Evolutionary conservation across 2,329 filamentous ascomycete genomes (phyloP).

Genomic region (Simplicillium aogashimaense): DNA sequence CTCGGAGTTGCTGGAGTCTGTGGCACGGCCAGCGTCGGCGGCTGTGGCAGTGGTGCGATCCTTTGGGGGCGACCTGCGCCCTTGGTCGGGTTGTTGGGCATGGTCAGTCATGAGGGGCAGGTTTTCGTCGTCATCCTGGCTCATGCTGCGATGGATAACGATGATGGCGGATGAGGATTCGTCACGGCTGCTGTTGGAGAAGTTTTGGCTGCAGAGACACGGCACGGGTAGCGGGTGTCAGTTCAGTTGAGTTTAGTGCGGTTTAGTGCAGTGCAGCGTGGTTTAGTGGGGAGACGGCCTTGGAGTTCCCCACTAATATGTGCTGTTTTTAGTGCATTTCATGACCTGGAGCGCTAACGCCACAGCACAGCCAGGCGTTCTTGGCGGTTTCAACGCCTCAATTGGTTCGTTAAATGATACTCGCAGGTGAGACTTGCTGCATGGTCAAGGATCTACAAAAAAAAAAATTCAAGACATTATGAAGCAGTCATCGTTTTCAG

Average conservation of each 20-base stretch:
- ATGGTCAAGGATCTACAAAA: too few species aligned
- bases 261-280: too few species aligned
- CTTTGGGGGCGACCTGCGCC: neutral
- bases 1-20: slow-evolving; percentile 10
- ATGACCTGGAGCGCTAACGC: neutral
- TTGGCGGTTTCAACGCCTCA: too few species aligned
- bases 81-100: slow-evolving; percentile 17
- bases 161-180: slow-evolving; percentile 12
- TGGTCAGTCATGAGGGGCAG: slow-evolving; percentile 28
- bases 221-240: too few species aligned
- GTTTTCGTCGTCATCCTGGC: slow-evolving; percentile 18
- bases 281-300: neutral
- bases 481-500: too few species aligned
- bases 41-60: slow-evolving; percentile 1
- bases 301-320: neutral
- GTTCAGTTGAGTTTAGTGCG: too few species aligned
- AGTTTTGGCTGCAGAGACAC: too few species aligned
- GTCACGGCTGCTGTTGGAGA: too few species aligned
- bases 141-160: slow-evolving; percentile 12
- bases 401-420: too few species aligned
- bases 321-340: neutral
- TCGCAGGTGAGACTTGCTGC: too few species aligned
- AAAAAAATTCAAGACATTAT: too few species aligned
- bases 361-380: too few species aligned
- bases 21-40: neutral